Base-by-base conservation (phyloP, 805 yeast species). In the Lachancea waltii region DNA sequence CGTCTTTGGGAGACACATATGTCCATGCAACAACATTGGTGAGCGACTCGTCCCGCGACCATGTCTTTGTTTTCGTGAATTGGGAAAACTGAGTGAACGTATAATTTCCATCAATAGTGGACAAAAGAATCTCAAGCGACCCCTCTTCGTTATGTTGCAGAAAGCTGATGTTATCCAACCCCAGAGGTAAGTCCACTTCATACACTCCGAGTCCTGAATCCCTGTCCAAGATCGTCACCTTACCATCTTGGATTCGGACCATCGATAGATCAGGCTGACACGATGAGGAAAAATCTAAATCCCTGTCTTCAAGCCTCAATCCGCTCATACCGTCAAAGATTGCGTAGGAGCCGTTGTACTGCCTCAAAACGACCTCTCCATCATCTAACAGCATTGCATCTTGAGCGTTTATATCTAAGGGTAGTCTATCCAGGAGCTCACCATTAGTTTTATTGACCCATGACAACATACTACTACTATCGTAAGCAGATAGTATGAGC, bases 1-100 rank as follows among this genome's bases (percentile, higher is more conserved):
- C 30, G 21, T 54, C 58, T 9, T 45, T 44, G 3, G 49, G 25
- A 20, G 49, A 50, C 11, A 57, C 38, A 28, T 52, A 47, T 1
- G 51, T 40, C 31, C 61, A 58, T n/a, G 67, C 68, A 5, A 51
- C 48, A 3, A 70, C 58, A 21, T 63, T 47, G 4, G 67, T 54
- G 4, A 69, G 41, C 0, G 73, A 65, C 46, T 65, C 71, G 50
- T 73, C 76, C 42, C 65, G 62, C 2, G 38, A 19, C 79, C 79
- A 74, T 7, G 36, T 26, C 5, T 21, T 28, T 1, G 35, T 17
- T 4, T 57, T 13, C 5, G 36, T 41, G 2, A 61, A 62, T 35
- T 61, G 50, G 5, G 38, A 36, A 28, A 43, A 41, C 20, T 44
- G 47, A 15, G 44, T 41, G 37, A 47, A 54, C 24, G 47, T 18